Conservation (phyloP, 1,284 basidiomycete species). For the Heterobasidion irregulare region DNA sequence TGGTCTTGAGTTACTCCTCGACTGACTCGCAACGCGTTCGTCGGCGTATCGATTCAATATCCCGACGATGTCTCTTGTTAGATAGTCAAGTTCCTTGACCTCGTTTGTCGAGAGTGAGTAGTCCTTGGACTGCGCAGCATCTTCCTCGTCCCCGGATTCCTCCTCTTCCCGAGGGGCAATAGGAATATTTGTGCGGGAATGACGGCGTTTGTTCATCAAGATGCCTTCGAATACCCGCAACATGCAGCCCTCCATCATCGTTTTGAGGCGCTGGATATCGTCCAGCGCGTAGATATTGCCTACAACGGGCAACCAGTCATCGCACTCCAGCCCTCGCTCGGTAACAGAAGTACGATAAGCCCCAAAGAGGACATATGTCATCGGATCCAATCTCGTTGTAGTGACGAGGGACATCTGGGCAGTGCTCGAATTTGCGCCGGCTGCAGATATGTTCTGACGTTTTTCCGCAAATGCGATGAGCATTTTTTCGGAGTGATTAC, state of each 20-base stretch:
- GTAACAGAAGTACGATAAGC: conserved; percentile 71
- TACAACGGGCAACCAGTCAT: conserved; percentile 85
- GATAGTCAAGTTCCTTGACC: conserved; percentile 63
- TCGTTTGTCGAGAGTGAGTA: conserved; percentile 56
- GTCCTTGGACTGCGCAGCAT: conserved; percentile 27
- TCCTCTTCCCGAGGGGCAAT: conserved; percentile 43
- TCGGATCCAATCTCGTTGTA: conserved; percentile 83
- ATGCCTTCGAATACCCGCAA: conserved; percentile 90
- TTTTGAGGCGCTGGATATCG: conserved; percentile 80
- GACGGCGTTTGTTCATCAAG: conserved; percentile 34
- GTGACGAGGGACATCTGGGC: conserved; percentile 69
- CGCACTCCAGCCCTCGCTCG: conserved; percentile 73
- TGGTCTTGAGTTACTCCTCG: conserved; percentile 52
- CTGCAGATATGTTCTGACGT: conserved; percentile 60
- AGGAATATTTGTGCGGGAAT: conserved; percentile 25
- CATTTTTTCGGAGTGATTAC: conserved; percentile 56
- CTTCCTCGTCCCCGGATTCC: conserved; percentile 55
- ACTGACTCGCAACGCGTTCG: conserved; percentile 48
- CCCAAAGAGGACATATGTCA: conserved; percentile 92
- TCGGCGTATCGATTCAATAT: conserved; percentile 62
- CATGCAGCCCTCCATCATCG: conserved; percentile 79
- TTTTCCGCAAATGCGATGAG: conserved; percentile 86
- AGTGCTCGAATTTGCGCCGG: conserved; percentile 26
- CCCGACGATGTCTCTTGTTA: conserved; percentile 68
- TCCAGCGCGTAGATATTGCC: conserved; percentile 77